Conservation (phyloP, 2,329 filamentous ascomycete species). For the Aspergillus tamarii region DNA sequence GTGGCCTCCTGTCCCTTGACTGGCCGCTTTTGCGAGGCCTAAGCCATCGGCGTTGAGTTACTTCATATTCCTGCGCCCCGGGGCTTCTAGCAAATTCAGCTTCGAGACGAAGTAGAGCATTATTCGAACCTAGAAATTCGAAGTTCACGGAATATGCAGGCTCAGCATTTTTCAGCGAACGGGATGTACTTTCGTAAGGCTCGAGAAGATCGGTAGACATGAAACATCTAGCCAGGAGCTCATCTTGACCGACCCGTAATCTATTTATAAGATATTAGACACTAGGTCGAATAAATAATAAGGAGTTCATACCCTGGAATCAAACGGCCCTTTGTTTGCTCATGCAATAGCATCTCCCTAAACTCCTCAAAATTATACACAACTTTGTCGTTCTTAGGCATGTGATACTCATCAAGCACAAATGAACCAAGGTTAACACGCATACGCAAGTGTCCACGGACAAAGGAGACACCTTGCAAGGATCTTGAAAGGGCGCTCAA, state of each 20-base stretch:
- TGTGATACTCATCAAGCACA: conserved; percentile 40
- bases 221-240: conserved; percentile 35
- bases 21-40: conserved; percentile 28
- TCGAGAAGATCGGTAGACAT: conserved; percentile 33
- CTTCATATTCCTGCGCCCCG: conserved; percentile 37
- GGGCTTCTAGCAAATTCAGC: conserved; percentile 36
- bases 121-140: conserved; percentile 38
- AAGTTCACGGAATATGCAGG: conserved; percentile 45
- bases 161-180: conserved; percentile 28
- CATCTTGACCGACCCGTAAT: conserved; percentile 26
- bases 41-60: conserved; percentile 41
- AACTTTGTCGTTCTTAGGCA: conserved; percentile 27
- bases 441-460: conserved; percentile 44
- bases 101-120: conserved; percentile 42
- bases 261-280: conserved; percentile 22
- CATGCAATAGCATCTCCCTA: conserved; percentile 42
- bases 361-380: conserved; percentile 45
- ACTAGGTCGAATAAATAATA: background rate
- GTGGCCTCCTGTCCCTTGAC: conserved; percentile 26
- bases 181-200: conserved; percentile 24
- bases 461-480: conserved; percentile 35
- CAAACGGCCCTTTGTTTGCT: conserved; percentile 40
- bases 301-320: conserved; percentile 39
- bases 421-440: conserved; percentile 48
- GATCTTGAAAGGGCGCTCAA: conserved; percentile 34